Conservation (phyloP, 495 filamentous ascomycete genomes). For the Tuber melanosporum region DNA sequence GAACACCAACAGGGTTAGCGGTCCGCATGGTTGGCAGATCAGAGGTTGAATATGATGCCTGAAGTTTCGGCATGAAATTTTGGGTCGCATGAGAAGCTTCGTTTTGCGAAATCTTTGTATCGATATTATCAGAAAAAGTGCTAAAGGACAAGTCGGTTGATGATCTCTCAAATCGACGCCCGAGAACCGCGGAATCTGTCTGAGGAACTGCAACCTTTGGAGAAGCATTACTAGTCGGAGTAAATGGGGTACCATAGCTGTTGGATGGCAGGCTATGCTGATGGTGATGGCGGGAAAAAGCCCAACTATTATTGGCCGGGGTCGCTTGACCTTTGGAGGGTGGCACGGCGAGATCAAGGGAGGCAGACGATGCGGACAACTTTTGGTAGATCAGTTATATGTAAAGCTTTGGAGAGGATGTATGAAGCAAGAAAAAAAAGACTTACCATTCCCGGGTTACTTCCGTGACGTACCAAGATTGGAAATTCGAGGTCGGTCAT, state of each 20-base stretch:
- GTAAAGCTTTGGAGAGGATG: constrained; percentile 25
- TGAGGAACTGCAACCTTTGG: constrained; percentile 42
- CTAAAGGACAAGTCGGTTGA: constrained; percentile 36
- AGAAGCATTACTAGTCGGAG: constrained; percentile 39
- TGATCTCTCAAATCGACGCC: constrained; percentile 37
- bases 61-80: constrained; percentile 54
- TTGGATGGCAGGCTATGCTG: constrained; percentile 76
- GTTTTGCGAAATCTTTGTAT: constrained; percentile 28
- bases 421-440: constrained; percentile 2
- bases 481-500: constrained; percentile 76
- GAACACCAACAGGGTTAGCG: constrained; percentile 22
- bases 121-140: constrained; percentile 38
- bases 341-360: constrained; percentile 70
- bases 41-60: constrained; percentile 82
- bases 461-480: constrained; percentile 64
- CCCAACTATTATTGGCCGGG: constrained; percentile 50
- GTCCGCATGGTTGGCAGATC: constrained; percentile 83
- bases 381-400: constrained; percentile 41
- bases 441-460: constrained; percentile 63
- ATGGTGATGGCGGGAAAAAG: constrained; percentile 66
- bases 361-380: constrained; percentile 75
- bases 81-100: constrained; percentile 31
- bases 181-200: constrained; percentile 39
- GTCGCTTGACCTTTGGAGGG: constrained; percentile 56
- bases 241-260: constrained; percentile 39